Percentiles rank a stretch among this genome's conserved stretches.
Evolutionary conservation across 2,329 filamentous ascomycete genomes (phyloP).

Genomic region (Nannizziopsis arthrosporioides): DNA sequence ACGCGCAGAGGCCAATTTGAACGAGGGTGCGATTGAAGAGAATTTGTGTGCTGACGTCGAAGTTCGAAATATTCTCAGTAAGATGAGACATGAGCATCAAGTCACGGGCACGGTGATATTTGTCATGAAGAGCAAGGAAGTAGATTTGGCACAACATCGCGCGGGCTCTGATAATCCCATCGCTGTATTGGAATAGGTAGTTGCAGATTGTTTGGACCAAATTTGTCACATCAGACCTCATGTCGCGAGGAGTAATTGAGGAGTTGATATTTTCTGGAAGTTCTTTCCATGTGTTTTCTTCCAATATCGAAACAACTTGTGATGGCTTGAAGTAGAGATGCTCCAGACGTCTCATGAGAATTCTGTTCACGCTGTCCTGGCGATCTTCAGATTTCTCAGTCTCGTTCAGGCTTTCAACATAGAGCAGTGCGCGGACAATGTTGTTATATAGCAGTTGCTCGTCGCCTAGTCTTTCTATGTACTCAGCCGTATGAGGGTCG

Average conservation of each 20-base stretch:
- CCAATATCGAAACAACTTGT: slow-evolving; percentile 82
- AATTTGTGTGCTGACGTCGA: slow-evolving; percentile 94
- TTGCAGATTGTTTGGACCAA: slow-evolving; percentile 83
- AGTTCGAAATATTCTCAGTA: slow-evolving; percentile 91
- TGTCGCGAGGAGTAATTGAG: slow-evolving; percentile 61
- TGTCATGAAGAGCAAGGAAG: slow-evolving; percentile 91
- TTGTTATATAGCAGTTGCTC: slow-evolving; percentile 84
- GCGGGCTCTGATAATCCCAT: slow-evolving; percentile 88
- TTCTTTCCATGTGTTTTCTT: slow-evolving; percentile 85
- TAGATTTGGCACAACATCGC: slow-evolving; percentile 99
- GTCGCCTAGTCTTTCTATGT: slow-evolving; percentile 87
- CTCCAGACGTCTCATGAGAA: slow-evolving; percentile 86
- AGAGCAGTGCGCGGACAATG: slow-evolving; percentile 77
- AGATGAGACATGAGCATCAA: slow-evolving; percentile 99
- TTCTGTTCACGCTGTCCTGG: slow-evolving; percentile 81
- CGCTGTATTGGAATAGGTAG: slow-evolving; percentile 87
- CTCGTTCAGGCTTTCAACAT: slow-evolving; percentile 70
- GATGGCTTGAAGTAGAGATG: slow-evolving; percentile 99
- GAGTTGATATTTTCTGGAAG: slow-evolving; percentile 62
- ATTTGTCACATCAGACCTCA: slow-evolving; percentile 53
- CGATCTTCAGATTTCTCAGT: slow-evolving; percentile 52
- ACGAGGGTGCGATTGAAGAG: slow-evolving; percentile 97
- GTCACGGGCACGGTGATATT: slow-evolving; percentile 95
- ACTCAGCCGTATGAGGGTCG: slow-evolving; percentile 96
- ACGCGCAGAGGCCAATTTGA: slow-evolving; percentile 94